Percentiles rank a stretch among this genome's conserved stretches.
Conservation (phyloP, 2,329 filamentous ascomycete species). For the Hymenoscyphus fructigenus region DNA sequence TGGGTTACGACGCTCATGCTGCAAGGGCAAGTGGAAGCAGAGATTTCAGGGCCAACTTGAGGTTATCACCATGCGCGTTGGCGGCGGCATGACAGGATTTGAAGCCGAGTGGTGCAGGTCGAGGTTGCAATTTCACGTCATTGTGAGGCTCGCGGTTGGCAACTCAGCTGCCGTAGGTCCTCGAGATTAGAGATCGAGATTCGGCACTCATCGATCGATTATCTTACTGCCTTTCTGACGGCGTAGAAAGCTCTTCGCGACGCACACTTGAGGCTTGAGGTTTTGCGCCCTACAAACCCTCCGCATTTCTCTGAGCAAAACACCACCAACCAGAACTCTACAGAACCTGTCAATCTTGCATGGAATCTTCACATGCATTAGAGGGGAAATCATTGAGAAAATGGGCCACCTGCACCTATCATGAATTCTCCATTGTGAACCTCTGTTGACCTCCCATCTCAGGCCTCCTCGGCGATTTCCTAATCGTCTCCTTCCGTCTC, state of each 20-base stretch:
- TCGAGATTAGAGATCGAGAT: not conserved
- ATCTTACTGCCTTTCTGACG: not conserved
- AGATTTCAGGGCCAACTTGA: not conserved
- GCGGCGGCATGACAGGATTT: not conserved
- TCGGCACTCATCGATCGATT: not conserved
- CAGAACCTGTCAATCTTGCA: not conserved
- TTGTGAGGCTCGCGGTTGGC: not conserved
- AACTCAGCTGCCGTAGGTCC: not conserved
- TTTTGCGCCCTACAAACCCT: not conserved
- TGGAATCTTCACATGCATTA: too few species aligned
- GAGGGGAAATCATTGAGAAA: too few species aligned
- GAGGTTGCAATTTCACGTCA: not conserved
- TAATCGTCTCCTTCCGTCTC: not conserved
- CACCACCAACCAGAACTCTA: not conserved
- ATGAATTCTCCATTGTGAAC: not conserved
- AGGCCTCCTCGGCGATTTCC: not conserved
- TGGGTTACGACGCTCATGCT: not conserved
- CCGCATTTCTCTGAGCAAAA: not conserved
- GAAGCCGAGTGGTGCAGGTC: not conserved
- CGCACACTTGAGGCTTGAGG: not conserved
- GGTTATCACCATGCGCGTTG: not conserved
- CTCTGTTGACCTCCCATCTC: not conserved
- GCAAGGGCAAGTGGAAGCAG: not conserved
- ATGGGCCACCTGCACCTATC: too few species aligned
- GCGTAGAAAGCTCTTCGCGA: not conserved